phyloP scores from a whole-genome alignment of 371 early-diverging fungal genomes.

The Massospora cicadina region DNA sequence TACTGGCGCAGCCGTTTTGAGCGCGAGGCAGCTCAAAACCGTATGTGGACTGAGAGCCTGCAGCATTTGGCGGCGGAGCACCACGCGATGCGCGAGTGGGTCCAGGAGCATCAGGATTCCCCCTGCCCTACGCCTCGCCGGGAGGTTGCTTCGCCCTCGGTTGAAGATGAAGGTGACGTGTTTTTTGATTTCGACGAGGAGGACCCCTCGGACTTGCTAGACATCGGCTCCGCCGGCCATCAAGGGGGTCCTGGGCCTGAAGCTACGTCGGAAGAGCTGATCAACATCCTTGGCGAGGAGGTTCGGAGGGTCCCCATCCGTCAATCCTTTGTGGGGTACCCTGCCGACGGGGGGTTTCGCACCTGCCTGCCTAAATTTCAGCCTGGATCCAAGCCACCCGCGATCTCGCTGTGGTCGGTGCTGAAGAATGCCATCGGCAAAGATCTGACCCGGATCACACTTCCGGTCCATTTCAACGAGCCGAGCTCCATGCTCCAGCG shows the following conservation, averaged over 20 bases:
- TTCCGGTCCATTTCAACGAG: constrained; percentile 82
- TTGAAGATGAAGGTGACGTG: constrained; percentile 19
- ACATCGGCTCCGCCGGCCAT: too few relatives aligned
- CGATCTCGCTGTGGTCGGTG: constrained; percentile 45
- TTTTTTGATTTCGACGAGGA: constrained; percentile 41
- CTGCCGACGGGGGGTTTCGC: constrained; percentile 15
- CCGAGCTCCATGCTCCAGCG: constrained; percentile 68
- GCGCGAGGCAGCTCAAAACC: constrained; percentile 24
- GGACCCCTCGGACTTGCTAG: background rate
- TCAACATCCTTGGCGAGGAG: constrained; percentile 17
- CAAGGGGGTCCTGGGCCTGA: constrained; percentile 44
- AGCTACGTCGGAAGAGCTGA: constrained; percentile 17
- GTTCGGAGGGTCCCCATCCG: background rate
- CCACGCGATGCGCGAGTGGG: constrained; percentile 18
- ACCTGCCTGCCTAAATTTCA: constrained; percentile 27
- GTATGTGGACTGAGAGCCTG: constrained; percentile 28
- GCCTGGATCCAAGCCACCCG: constrained; percentile 18
- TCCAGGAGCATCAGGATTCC: background rate
- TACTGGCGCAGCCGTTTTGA: constrained; percentile 24
- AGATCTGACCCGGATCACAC: constrained; percentile 57
- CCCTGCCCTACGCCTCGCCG: background rate
- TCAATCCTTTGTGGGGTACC: constrained; percentile 23
- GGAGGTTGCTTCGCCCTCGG: background rate
- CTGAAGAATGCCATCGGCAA: constrained; percentile 71
- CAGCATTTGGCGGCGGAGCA: constrained; percentile 23